A percentile compares a stretch with the other conserved stretches of the same genome.
Evolutionary conservation across 495 filamentous ascomycete species (phyloP).

Genomic region (Cercophora samala): DNA sequence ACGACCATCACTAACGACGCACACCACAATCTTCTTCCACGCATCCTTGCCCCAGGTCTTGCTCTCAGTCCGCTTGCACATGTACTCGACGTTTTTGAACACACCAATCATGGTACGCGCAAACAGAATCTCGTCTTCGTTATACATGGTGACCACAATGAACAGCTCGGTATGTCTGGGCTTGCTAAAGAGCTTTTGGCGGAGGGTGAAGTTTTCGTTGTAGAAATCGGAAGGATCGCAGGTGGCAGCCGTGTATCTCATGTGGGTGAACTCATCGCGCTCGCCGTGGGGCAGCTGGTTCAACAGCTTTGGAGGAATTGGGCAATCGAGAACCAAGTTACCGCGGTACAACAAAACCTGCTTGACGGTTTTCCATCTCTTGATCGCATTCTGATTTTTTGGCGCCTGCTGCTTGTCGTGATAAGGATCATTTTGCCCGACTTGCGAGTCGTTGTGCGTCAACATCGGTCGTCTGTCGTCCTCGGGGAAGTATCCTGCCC

Average conservation of each 20-base stretch:
- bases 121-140: slow-evolving; percentile 96
- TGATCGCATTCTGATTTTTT: slow-evolving; percentile 55
- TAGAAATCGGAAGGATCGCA: slow-evolving; percentile 91
- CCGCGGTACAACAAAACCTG: slow-evolving; percentile 95
- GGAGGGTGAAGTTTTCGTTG: slow-evolving; percentile 83
- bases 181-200: slow-evolving; percentile 91
- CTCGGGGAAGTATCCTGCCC: slow-evolving; percentile 29
- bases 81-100: slow-evolving; percentile 96
- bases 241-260: slow-evolving; percentile 95
- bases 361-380: slow-evolving; percentile 97
- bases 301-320: slow-evolving; percentile 84
- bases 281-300: slow-evolving; percentile 83
- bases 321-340: slow-evolving; percentile 96
- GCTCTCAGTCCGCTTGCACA: slow-evolving; percentile 85
- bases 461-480: slow-evolving; percentile 53
- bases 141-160: slow-evolving; percentile 99
- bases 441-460: slow-evolving; percentile 44
- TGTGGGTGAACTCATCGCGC: slow-evolving; percentile 97
- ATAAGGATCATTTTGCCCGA: slow-evolving; percentile 45
- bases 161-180: slow-evolving; percentile 93
- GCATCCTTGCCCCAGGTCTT: slow-evolving; percentile 98
- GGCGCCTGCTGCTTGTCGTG: slow-evolving; percentile 48
- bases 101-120: slow-evolving; percentile 96
- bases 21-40: slow-evolving; percentile 99
- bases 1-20: slow-evolving; percentile 96